Evolutionary conservation across 2,329 filamentous ascomycete genomes (phyloP).

Genomic region (Ophiostoma novo-ulmi): DNA sequence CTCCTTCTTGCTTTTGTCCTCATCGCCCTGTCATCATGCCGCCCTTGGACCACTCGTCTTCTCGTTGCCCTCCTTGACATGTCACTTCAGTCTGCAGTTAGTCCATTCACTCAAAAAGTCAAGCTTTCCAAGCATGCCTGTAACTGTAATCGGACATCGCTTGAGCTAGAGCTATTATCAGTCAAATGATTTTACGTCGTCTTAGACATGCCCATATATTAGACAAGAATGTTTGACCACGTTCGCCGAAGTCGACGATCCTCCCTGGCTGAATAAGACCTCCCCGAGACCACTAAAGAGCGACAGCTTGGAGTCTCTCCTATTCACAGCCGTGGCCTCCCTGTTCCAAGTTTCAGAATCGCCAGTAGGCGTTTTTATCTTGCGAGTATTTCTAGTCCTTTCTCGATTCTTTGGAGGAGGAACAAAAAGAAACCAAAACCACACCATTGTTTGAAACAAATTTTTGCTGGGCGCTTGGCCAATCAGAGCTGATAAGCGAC

Average conservation of each 20-base stretch:
- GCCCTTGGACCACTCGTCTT: neutral
- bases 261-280: neutral
- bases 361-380: neutral
- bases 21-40: no score
- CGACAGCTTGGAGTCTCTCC: no score
- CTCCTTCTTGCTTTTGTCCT: no score
- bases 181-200: no score
- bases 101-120: neutral
- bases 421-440: neutral
- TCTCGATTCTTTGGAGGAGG: neutral
- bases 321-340: neutral
- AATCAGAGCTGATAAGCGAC: neutral
- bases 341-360: slow-evolving; percentile 1
- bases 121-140: neutral
- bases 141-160: neutral
- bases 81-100: neutral
- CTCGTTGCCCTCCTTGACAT: neutral
- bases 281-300: no score
- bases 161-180: neutral
- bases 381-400: no score
- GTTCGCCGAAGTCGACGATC: slow-evolving; percentile 12
- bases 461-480: neutral
- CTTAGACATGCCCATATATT: neutral
- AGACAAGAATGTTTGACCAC: neutral
- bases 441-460: neutral